Conservation (phyloP, 352 stramenopile genomes). For the Pythium rhizo-oryzae region DNA sequence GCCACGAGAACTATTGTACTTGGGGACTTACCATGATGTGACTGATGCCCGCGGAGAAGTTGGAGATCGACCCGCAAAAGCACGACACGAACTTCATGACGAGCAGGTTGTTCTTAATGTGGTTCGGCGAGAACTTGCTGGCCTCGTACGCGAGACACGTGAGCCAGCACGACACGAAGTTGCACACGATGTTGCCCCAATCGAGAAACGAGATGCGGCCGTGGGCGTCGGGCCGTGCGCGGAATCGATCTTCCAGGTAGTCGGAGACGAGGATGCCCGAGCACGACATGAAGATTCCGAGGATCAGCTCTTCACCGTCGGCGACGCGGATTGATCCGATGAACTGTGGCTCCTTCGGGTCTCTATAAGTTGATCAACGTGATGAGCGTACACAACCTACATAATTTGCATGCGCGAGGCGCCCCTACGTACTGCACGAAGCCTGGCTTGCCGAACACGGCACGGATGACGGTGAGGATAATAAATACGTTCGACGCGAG, state of each 20-base stretch:
- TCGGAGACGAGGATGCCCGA: conserved; percentile 36
- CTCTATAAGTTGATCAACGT: conserved; percentile 32
- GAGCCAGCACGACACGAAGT: conserved; percentile 41
- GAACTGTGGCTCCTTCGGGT: conserved; percentile 74
- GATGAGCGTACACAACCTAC: background rate
- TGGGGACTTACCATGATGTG: conserved; percentile 33
- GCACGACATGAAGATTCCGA: conserved; percentile 50
- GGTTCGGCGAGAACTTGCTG: conserved; percentile 33
- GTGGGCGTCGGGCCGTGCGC: conserved; percentile 18
- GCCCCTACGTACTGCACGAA: conserved; percentile 30
- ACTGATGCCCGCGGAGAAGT: conserved; percentile 35
- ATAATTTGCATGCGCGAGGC: background rate
- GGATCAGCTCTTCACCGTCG: conserved; percentile 40
- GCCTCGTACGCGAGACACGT: conserved; percentile 37
- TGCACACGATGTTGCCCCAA: conserved; percentile 44
- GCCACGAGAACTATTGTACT: no score
- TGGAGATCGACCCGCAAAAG: conserved; percentile 46
- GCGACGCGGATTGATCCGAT: conserved; percentile 37
- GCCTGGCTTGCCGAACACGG: conserved; percentile 31
- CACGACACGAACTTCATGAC: conserved; percentile 47
- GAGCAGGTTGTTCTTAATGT: conserved; percentile 37
- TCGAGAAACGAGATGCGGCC: conserved; percentile 32
- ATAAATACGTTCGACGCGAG: conserved; percentile 33
- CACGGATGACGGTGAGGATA: conserved; percentile 27
- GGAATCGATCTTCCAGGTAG: conserved; percentile 28